phyloP scores from a whole-genome alignment of 805 yeast species.

The Ogataea parapolymorpha region DNA sequence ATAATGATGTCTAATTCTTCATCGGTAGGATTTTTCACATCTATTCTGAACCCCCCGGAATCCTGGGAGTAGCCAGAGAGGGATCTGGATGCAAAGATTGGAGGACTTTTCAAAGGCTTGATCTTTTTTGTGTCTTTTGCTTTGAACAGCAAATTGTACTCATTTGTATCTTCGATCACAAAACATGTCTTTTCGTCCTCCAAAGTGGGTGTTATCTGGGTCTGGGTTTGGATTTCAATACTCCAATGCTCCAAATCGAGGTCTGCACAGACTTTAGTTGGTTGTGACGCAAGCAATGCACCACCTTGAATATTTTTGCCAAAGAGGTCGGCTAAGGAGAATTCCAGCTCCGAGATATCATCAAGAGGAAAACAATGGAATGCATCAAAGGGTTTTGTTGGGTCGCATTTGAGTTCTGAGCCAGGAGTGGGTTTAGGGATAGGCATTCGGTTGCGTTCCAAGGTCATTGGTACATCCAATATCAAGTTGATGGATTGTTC shows the following conservation, averaged over 20 bases:
- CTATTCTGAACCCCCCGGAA: conserved; percentile 81
- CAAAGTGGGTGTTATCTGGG: background rate
- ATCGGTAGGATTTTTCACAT: conserved; percentile 62
- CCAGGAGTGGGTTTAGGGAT: conserved; percentile 80
- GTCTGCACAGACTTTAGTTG: conserved; percentile 44
- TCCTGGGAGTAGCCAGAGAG: conserved; percentile 91
- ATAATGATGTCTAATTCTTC: conserved; percentile 52
- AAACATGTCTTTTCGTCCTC: conserved; percentile 22
- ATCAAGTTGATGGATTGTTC: conserved; percentile 69
- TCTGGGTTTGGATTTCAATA: conserved; percentile 9
- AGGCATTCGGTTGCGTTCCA: conserved; percentile 61
- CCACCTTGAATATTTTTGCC: conserved; percentile 67
- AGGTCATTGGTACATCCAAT: conserved; percentile 62
- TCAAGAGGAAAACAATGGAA: conserved; percentile 80
- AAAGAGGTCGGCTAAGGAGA: conserved; percentile 61
- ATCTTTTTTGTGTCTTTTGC: conserved; percentile 46
- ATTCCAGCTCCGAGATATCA: conserved; percentile 43
- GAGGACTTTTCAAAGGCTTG: conserved; percentile 45
- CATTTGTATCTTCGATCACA: conserved; percentile 19
- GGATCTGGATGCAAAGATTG: conserved; percentile 75
- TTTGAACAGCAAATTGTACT: conserved; percentile 38
- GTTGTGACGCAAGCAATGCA: conserved; percentile 48
- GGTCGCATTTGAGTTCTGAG: conserved; percentile 71
- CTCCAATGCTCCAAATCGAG: conserved; percentile 45
- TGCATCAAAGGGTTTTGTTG: conserved; percentile 49